A percentile compares a stretch with the other conserved stretches of the same genome.
These are phyloP conservation scores for Lachnellula suecica DNA, from an alignment of 2,329 filamentous ascomycete species.

Conservation along the genomic window DNA sequence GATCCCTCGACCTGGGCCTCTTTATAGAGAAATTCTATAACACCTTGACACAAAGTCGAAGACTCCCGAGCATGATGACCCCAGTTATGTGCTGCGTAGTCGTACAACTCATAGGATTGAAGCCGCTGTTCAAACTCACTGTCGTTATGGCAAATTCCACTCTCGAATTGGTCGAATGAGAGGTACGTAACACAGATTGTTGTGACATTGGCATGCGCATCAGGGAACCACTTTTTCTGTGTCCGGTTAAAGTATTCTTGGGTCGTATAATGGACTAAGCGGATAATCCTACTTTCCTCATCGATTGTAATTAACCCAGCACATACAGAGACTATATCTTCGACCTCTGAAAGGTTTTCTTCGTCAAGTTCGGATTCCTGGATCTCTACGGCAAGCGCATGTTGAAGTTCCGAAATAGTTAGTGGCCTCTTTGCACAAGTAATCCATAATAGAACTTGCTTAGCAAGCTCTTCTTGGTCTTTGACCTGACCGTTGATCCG, in stretches of 20 bases:
- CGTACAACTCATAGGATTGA: slow-evolving; percentile 26
- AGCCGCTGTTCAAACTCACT: slow-evolving; percentile 25
- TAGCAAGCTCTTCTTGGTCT: slow-evolving; percentile 37
- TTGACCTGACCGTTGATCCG: slow-evolving; percentile 40
- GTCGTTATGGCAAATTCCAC: slow-evolving; percentile 20
- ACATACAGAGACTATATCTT: slow-evolving; percentile 24
- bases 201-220: slow-evolving; percentile 16
- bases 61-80: slow-evolving; percentile 31
- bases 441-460: slow-evolving; percentile 37
- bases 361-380: slow-evolving; percentile 31
- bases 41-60: slow-evolving; percentile 9
- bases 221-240: slow-evolving; percentile 13
- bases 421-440: slow-evolving; percentile 37
- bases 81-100: slow-evolving; percentile 36
- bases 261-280: slow-evolving; percentile 31
- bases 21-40: slow-evolving; percentile 10
- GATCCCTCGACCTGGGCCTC: slow-evolving; percentile 9
- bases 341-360: slow-evolving; percentile 34
- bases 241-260: slow-evolving; percentile 30
- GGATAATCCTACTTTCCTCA: slow-evolving; percentile 23
- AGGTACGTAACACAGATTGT: slow-evolving; percentile 31
- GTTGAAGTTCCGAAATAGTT: slow-evolving; percentile 36
- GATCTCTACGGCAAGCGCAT: slow-evolving; percentile 41
- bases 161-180: slow-evolving; percentile 26
- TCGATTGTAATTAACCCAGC: slow-evolving; percentile 30